Conservation (phyloP, 208 protist species). For the Lotmaria passim region DNA sequence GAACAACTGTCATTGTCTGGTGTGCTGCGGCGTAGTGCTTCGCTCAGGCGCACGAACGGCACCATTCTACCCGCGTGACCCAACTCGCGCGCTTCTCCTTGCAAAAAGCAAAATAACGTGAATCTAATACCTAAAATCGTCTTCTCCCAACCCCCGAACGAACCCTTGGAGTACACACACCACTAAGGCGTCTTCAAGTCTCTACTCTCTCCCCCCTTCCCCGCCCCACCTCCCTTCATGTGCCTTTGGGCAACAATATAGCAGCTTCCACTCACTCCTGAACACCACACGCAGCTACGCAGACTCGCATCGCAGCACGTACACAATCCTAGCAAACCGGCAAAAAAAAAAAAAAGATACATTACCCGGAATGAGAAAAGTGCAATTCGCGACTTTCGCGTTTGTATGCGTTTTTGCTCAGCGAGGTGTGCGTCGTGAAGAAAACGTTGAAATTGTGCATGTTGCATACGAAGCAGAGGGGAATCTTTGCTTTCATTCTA, state of each 20-base stretch:
- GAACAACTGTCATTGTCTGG: too few species aligned
- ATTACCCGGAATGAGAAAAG: too few species aligned
- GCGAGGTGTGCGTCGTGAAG: background rate
- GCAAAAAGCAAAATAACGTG: background rate
- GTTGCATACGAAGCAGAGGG: constrained; percentile 17
- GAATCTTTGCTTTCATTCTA: constrained; percentile 13
- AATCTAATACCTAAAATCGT: constrained; percentile 34
- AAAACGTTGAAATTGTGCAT: background rate
- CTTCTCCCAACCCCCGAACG: constrained; percentile 26
- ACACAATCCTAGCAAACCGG: too few species aligned
- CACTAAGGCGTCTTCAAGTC: constrained; percentile 35
- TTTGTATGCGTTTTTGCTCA: background rate
- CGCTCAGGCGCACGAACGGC: background rate
- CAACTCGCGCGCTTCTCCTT: background rate
- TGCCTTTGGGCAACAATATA: constrained; percentile 10
- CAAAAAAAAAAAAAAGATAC: too few species aligned
- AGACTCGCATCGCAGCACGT: too few species aligned
- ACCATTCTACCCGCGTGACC: background rate
- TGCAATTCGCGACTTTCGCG: background rate
- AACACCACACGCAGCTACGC: too few species aligned
- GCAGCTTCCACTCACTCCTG: constrained; percentile 23
- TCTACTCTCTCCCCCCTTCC: constrained; percentile 13
- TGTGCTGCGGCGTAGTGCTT: constrained; percentile 12
- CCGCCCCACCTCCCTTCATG: constrained; percentile 14
- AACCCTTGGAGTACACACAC: constrained; percentile 37